Evolutionary conservation across 805 yeast species (phyloP).

Genomic region (Sugiyamaella smithiae): DNA sequence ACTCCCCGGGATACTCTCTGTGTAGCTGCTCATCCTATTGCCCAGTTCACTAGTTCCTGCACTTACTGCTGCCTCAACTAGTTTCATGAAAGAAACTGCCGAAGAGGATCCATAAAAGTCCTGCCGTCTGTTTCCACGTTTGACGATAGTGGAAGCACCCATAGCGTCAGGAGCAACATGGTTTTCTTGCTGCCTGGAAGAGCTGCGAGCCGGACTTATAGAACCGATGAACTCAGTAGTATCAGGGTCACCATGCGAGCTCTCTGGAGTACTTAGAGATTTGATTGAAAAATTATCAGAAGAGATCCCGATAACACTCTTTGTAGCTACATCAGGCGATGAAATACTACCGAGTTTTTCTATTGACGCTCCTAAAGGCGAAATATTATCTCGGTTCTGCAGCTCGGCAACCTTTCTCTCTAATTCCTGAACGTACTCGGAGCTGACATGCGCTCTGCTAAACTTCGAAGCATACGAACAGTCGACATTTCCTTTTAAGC

Average conservation of each 20-base stretch:
- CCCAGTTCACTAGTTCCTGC: slow-evolving; percentile 6
- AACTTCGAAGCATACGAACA: slow-evolving; percentile 11
- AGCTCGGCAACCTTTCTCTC: slow-evolving; percentile 9
- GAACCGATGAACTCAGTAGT: neutral
- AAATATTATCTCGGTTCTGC: neutral
- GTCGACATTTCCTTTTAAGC: slow-evolving; percentile 3
- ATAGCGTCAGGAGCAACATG: slow-evolving; percentile 14
- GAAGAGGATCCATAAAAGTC: slow-evolving; percentile 22
- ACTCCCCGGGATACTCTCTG: neutral
- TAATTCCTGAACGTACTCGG: slow-evolving; percentile 13
- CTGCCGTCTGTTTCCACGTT: slow-evolving; percentile 2
- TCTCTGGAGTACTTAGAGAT: neutral
- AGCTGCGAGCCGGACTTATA: neutral
- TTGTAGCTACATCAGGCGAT: neutral
- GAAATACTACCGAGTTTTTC: neutral
- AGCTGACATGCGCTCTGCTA: slow-evolving; percentile 8
- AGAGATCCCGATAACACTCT: neutral
- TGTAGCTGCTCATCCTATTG: neutral
- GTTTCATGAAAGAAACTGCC: slow-evolving; percentile 18
- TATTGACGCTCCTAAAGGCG: neutral
- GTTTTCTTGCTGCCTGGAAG: neutral
- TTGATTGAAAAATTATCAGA: neutral
- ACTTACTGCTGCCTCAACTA: slow-evolving; percentile 18
- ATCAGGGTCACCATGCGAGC: neutral
- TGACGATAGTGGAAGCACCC: slow-evolving; percentile 13